phyloP scores from a whole-genome alignment of 768 basidiomycete species.

The Calvatia gigantea region DNA sequence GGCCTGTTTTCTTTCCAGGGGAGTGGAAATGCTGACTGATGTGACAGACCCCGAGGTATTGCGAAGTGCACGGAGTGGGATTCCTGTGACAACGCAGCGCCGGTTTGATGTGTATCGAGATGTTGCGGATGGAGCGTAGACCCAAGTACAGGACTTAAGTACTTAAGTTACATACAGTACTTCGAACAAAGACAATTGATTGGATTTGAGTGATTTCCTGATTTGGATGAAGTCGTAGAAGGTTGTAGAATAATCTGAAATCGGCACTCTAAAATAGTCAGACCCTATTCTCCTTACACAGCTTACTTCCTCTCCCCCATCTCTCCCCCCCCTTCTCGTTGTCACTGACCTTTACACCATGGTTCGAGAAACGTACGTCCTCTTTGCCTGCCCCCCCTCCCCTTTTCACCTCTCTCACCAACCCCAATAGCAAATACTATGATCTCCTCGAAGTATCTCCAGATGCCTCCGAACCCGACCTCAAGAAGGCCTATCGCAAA shows the following conservation, averaged over 20 bases:
- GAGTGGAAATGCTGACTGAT: not conserved
- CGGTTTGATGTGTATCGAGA: constrained; percentile 92
- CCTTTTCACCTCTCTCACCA: constrained; percentile 12
- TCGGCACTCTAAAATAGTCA: constrained; percentile 29
- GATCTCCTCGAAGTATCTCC: constrained; percentile 87
- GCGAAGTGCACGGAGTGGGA: constrained; percentile 67
- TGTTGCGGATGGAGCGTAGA: constrained; percentile 29
- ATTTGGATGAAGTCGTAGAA: constrained; percentile 38
- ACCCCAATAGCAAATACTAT: constrained; percentile 71
- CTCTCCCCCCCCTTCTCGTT: constrained; percentile 14
- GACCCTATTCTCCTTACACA: constrained; percentile 17
- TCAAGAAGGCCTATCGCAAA: constrained; percentile 96
- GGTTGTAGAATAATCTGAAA: constrained; percentile 41
- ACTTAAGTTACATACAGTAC: constrained; percentile 38
- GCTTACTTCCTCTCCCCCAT: constrained; percentile 16
- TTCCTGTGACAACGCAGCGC: constrained; percentile 90
- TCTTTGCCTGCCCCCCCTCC: not conserved
- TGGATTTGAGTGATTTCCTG: constrained; percentile 30
- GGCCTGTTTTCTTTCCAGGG: too few species aligned
- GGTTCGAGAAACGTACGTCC: constrained; percentile 68
- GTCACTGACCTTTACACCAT: constrained; percentile 32
- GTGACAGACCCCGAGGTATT: constrained; percentile 48
- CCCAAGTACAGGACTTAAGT: constrained; percentile 17
- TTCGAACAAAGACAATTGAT: too few species aligned
- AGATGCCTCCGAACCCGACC: constrained; percentile 74